Evolutionary conservation across 768 basidiomycete species (phyloP), one percentile per base, ranked within the genome.

Genomic region (Wakefieldia striispora): DNA sequence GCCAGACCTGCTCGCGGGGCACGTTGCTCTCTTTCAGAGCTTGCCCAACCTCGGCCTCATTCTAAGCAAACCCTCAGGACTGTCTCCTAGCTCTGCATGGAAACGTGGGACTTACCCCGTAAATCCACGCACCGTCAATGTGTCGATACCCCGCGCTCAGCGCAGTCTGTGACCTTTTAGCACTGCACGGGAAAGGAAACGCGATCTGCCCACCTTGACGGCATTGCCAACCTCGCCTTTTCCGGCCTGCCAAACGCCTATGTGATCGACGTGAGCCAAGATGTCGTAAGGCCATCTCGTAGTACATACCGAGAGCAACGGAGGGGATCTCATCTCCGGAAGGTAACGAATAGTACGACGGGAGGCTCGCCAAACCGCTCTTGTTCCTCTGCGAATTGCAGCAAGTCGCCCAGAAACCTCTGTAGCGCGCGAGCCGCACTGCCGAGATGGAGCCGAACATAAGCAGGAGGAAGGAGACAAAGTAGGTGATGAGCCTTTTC

Each of bases 61-160:
- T 88, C 83, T 81, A 46, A n/a, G 21, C 11, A 36, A 20, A 53
- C 12, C 19, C 40, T 59, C 20, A 54, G 37, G 14, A 50, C 7
- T 29, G 31, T 53, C 39, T 33, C 24, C 21, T 9, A 38, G 21
- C 8, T 35, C 11, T 23, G 13, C 20, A 21, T 24, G 11, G n/a
- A 21, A 42, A 40, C n/a, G 14, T 9, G 35, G 20, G 6, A 65
- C 77, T 8, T 51, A 83, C 84, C 36, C 75, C 63, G 56, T 88
- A 89, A 40, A 75, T 72, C 84, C 84, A 88, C 35, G 86, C 86
- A 16, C 79, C 85, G 55, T 87, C 86, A 39, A 88, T 84, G 59
- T 87, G 86, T 51, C 79, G 74, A 57, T 88, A 88, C 0, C 86
- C 86, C 6, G 78, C 69, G 21, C 73, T 70, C 46, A 88, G 62